These are phyloP conservation scores for Kwoniella sp. DNA, from an alignment of 768 basidiomycete genomes.

Conservation along the genomic window DNA sequence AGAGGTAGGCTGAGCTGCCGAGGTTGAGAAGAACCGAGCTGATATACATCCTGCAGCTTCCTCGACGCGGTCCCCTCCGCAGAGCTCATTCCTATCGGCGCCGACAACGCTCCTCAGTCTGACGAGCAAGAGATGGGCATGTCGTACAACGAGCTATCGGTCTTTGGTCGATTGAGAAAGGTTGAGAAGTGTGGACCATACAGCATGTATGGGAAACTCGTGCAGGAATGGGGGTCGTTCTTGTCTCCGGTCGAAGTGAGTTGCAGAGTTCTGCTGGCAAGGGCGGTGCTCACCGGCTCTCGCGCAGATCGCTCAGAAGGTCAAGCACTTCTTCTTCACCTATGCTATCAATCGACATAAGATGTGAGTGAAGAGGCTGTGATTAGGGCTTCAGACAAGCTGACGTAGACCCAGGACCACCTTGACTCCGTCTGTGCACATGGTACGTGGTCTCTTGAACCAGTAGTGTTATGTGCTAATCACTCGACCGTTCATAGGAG, in stretches of 20 bases:
- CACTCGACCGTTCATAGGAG: conserved; percentile 68
- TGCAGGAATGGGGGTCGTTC: conserved; percentile 85
- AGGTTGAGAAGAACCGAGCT: too few species aligned
- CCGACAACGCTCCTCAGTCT: conserved; percentile 80
- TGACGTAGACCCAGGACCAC: conserved; percentile 35
- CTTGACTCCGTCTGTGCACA: conserved; percentile 39
- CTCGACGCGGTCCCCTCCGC: conserved; percentile 88
- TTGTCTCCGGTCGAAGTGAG: conserved; percentile 76
- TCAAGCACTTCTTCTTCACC: conserved; percentile 95
- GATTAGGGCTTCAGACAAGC: neutral
- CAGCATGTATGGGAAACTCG: conserved; percentile 91
- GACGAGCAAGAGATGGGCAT: conserved; percentile 99
- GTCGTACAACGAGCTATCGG: conserved; percentile 94
- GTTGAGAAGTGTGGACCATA: conserved; percentile 97
- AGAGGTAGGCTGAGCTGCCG: conserved; percentile 63
- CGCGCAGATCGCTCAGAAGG: conserved; percentile 85
- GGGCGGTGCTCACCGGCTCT: neutral
- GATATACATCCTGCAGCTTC: conserved; percentile 59
- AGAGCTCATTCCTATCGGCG: conserved; percentile 91
- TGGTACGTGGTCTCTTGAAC: conserved; percentile 23
- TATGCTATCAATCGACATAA: conserved; percentile 96
- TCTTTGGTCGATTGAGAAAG: conserved; percentile 88
- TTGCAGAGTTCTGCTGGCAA: conserved; percentile 1
- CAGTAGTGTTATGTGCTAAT: neutral
- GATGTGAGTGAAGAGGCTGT: conserved; percentile 62